A percentile compares a stretch with the other conserved stretches of the same genome.
Evolutionary conservation across 75 land plant species (phyloP).

Genomic region (Sequoia sempervirens): DNA sequence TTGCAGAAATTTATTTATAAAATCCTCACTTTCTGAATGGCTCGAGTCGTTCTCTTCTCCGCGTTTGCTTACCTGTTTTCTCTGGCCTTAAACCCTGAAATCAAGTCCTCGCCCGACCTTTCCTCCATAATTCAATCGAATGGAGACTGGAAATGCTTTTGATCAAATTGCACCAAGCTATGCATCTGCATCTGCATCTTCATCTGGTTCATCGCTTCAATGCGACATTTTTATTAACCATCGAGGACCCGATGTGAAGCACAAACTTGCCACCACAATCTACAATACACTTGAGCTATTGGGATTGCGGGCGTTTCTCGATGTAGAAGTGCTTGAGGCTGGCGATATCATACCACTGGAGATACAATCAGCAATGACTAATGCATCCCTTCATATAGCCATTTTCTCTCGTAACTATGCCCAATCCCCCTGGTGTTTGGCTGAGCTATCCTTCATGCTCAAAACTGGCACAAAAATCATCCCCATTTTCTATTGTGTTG

Average conservation of each 20-base stretch:
- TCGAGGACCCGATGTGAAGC: not conserved
- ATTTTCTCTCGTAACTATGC: not conserved
- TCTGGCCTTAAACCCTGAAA: no score
- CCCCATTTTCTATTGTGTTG: not conserved
- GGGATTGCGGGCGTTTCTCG: not conserved
- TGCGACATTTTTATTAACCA: not conserved
- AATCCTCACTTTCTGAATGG: no score
- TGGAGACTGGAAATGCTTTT: no score
- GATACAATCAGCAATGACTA: not conserved
- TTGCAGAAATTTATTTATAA: no score
- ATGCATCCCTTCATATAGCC: not conserved
- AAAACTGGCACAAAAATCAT: not conserved
- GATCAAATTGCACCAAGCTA: no score
- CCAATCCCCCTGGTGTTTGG: not conserved
- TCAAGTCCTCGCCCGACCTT: no score
- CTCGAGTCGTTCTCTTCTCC: no score
- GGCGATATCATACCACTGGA: not conserved
- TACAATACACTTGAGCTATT: not conserved
- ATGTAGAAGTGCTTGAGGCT: not conserved
- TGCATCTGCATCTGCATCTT: no score
- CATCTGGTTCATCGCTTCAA: not conserved
- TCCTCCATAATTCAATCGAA: not conserved
- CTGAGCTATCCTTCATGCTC: not conserved
- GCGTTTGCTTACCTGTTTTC: no score
- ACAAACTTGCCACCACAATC: not conserved